These are phyloP conservation scores for Plasmodium sp. DNA, from an alignment of 169 alveolate species.

Conservation along the genomic window DNA sequence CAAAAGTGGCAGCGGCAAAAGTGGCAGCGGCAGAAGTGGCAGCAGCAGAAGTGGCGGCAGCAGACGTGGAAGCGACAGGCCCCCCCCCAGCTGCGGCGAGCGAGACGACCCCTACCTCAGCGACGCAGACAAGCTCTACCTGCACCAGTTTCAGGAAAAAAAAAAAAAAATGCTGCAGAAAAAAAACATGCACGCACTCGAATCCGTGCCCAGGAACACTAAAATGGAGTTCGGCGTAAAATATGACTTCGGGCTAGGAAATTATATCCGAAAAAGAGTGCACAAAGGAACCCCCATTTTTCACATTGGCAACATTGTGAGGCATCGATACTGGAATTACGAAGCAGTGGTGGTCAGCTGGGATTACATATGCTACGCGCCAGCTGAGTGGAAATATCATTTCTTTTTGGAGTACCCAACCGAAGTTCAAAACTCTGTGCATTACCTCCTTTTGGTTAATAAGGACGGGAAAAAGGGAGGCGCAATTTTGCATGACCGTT, in stretches of 20 bases:
- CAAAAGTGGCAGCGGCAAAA: too few relatives aligned
- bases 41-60: not conserved
- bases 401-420: constrained; percentile 49
- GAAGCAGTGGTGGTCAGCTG: constrained; percentile 71
- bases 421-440: constrained; percentile 35
- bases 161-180: constrained; percentile 17
- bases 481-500: not conserved
- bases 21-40: too few relatives aligned
- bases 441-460: constrained; percentile 56
- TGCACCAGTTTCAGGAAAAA: constrained; percentile 12
- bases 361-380: constrained; percentile 70
- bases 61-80: not conserved
- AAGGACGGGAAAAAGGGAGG: not conserved
- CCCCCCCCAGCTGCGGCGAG: not conserved
- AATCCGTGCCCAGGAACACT: constrained; percentile 37
- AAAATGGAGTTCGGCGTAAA: constrained; percentile 55
- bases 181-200: constrained; percentile 19
- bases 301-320: constrained; percentile 73
- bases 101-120: constrained; percentile 30
- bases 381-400: constrained; percentile 59
- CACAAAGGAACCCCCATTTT: constrained; percentile 59
- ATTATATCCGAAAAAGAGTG: constrained; percentile 65
- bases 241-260: constrained; percentile 69
- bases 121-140: constrained; percentile 21
- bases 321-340: constrained; percentile 71